A percentile compares a stretch with the other conserved stretches of the same genome.
phyloP scores from a whole-genome alignment of 768 basidiomycete species.

The Pilatotrama ljubarskyi region DNA sequence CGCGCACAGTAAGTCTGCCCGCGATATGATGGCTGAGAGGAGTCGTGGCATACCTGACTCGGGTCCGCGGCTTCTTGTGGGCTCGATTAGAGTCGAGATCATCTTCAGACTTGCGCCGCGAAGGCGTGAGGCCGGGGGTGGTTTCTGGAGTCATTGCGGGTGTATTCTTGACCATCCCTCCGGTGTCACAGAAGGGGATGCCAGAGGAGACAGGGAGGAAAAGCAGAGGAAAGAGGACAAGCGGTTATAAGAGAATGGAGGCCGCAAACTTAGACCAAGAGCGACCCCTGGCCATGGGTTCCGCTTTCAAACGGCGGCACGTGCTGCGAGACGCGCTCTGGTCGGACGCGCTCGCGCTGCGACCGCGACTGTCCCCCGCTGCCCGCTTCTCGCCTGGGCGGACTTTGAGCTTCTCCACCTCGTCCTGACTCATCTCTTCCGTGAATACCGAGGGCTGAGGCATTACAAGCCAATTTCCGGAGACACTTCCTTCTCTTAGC shows the following conservation, averaged over 20 bases:
- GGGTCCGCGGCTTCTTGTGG: constrained; percentile 65
- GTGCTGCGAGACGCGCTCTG: constrained; percentile 3
- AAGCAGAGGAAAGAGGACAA: background rate
- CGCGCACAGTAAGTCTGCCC: background rate
- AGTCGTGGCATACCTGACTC: constrained; percentile 61
- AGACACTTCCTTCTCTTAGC: background rate
- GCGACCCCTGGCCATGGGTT: background rate
- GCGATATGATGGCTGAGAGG: background rate
- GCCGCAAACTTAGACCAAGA: too few relatives aligned
- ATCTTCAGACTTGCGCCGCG: constrained; percentile 67
- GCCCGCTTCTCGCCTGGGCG: background rate
- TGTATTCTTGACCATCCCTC: constrained; percentile 21
- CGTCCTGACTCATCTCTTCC: background rate
- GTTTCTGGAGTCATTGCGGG: constrained; percentile 17
- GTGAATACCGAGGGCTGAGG: background rate
- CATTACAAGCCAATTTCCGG: too few relatives aligned
- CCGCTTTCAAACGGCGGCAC: constrained; percentile 8
- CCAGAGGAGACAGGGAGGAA: background rate
- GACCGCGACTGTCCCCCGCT: background rate
- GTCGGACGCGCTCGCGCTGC: constrained; percentile 5
- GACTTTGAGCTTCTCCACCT: background rate
- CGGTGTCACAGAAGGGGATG: background rate
- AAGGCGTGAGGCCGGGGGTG: constrained; percentile 39
- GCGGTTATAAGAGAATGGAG: too few relatives aligned
- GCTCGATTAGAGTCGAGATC: constrained; percentile 45